Evolutionary conservation across 2,329 filamentous ascomycete species (phyloP).

Genomic region (Trichophyton mentagrophytes): DNA sequence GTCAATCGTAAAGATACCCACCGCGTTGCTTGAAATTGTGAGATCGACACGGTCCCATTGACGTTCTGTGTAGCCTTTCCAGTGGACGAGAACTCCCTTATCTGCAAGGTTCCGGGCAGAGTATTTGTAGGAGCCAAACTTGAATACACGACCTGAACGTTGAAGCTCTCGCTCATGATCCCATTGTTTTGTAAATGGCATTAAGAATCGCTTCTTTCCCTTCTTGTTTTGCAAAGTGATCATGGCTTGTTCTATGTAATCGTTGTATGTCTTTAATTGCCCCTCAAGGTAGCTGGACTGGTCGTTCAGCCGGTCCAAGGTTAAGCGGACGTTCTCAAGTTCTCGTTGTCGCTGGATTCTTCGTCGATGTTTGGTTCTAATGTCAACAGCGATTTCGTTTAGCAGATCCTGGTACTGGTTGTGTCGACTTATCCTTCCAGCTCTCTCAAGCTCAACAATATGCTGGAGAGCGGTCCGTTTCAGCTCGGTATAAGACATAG

Average conservation of each 20-base stretch:
- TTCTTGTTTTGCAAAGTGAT: conserved; percentile 93
- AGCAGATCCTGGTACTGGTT: conserved; percentile 97
- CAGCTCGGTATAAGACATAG: conserved; percentile 79
- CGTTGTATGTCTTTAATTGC: conserved; percentile 93
- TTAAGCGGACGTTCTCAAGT: conserved; percentile 50
- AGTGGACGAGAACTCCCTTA: conserved; percentile 87
- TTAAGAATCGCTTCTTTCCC: conserved; percentile 81
- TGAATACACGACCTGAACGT: conserved; percentile 80
- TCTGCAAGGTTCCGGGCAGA: conserved; percentile 76
- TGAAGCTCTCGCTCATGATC: conserved; percentile 95
- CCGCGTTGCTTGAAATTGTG: conserved; percentile 86
- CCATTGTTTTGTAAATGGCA: conserved; percentile 97
- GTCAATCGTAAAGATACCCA: conserved; percentile 87
- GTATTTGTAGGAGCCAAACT: conserved; percentile 97
- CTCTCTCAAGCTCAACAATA: conserved; percentile 74
- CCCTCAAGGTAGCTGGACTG: conserved; percentile 84
- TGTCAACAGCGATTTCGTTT: conserved; percentile 92
- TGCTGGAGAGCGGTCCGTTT: conserved; percentile 92
- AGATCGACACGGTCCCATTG: conserved; percentile 90
- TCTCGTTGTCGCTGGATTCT: conserved; percentile 85
- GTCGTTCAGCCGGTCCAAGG: conserved; percentile 36
- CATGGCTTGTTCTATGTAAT: conserved; percentile 99
- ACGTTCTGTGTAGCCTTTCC: conserved; percentile 67
- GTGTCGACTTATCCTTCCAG: conserved; percentile 69
- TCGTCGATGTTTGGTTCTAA: conserved; percentile 89